Base-by-base conservation (phyloP, 2,329 filamentous ascomycete genomes). In the Aspergillus awamori region DNA sequence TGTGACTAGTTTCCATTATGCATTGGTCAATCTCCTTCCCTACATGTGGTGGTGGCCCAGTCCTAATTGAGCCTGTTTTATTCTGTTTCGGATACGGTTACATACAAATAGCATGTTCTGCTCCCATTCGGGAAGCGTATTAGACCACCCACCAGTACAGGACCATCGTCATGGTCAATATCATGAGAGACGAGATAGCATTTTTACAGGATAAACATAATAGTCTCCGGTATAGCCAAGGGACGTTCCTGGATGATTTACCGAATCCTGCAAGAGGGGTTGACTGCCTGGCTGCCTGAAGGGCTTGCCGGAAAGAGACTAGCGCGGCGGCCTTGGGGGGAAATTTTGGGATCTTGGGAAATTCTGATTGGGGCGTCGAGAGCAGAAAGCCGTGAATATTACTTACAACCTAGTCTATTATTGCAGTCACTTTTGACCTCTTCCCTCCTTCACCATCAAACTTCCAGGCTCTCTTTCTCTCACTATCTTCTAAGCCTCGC, bases 41-140 rank as follows among this genome's bases (percentile, higher is more conserved):
- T 62, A 67, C 64, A 57, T 52, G 48, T 57, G 38, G 11, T 57
- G 22, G 28, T 65, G 55, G 41, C 22, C 41, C 20, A 45, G 41
- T 63, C 45, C 51, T 70, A 70, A 67, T 68, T 67, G 65, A 62
- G 60, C 67, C 67, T 69, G 64, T 68, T 39, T 39, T 36, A 36
- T 13, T 63, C 28, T 63, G 63, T 67, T 67, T 67, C 62, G 67
- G 66, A 70, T 70, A 72, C 63, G 56, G 57, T 58, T 49, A 49
- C 54, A 55, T 20, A 20, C 20, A 20, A 20, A 60, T 41, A 47
- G 43, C 58, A 61, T 63, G 22, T 8, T 33, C 39, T 48, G 39
- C 39, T 62, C 48, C 28, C 45, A 17, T 52, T 33, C 49, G 49
- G 41, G 17, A 41, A 57, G 53, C 51, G 56, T 55, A 36, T 4